Evolutionary conservation across 768 basidiomycete genomes (phyloP), one percentile per base, ranked within the genome.

Genomic region (Suillus occidentalis): DNA sequence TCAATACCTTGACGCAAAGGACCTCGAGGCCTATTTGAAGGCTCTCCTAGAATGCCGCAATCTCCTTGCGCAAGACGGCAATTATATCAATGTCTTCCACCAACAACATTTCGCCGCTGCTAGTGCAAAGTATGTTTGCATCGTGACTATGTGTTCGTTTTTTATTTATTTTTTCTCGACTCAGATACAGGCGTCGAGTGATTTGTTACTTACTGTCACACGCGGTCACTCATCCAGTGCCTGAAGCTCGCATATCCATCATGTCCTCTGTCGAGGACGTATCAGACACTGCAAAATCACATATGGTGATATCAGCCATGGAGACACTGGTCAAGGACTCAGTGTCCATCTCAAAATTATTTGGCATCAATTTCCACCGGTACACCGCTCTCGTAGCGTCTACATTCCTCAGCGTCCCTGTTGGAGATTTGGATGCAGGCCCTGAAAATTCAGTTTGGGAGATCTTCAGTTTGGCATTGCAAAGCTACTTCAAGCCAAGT

Each of bases 161-260:
- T 40, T 55, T 10, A 69, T 53, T 36, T 25, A 50, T 60, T 63
- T 25, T 53, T 22, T 8, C 28, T 31, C 36, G 64, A 34, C 63
- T 7, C 47, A 94, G 93, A 62, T 88, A 89, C 75, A 92, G 87
- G 71, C 84, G 85, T 66, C 84, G 88, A 14, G 78, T 95, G 50
- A 71, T 92, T 49, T 93, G 89, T 72, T 95, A 85, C 74, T 75
- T 97, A 0, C 78, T 92, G 7, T 95, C 95, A 2, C 96, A 98
- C 73, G 81, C 90, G 67, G 82, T 83, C 56, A 83, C 86, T 5
- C 84, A 90, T 67, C 76, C 80, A 2, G 72, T 84, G 4, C 75
- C 84, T 3, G 64, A 70, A 1, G 81, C 84, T 20, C 86, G 88
- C 65, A 71, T 85, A 13, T 72, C 78, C 13, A 76, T 98, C 0